These are phyloP conservation scores for Fusarium stilboides DNA, from an alignment of 2,329 filamentous ascomycete species.

Conservation along the genomic window DNA sequence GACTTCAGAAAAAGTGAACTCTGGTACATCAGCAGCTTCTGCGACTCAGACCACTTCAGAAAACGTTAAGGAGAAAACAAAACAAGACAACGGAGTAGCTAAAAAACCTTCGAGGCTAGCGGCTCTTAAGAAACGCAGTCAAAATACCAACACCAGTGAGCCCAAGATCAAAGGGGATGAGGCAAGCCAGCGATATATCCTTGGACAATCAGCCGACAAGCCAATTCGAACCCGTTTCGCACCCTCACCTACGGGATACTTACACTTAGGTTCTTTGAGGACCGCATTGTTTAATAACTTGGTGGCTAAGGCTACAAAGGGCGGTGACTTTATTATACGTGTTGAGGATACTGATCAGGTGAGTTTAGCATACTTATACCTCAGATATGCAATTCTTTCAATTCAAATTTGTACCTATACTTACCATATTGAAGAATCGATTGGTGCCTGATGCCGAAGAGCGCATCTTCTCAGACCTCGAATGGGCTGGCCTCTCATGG, in stretches of 20 bases:
- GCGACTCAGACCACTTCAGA: not conserved
- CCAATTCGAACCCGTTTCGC: constrained; percentile 80
- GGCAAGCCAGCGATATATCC: constrained; percentile 48
- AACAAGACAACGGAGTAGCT: not conserved
- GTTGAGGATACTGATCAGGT: constrained; percentile 97
- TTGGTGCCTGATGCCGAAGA: constrained; percentile 85
- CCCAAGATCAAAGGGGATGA: constrained; percentile 8
- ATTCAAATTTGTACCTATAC: not conserved
- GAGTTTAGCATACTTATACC: constrained; percentile 44
- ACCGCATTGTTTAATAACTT: constrained; percentile 98
- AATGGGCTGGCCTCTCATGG: constrained; percentile 92
- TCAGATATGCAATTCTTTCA: not conserved
- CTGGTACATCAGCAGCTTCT: not conserved
- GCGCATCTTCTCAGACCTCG: constrained; percentile 82
- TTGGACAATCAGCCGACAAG: constrained; percentile 68
- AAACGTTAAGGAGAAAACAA: not conserved
- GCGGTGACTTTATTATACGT: constrained; percentile 90
- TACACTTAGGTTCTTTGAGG: constrained; percentile 91
- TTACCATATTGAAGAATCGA: constrained; percentile 72
- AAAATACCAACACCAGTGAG: not conserved
- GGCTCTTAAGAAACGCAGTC: constrained; percentile 45
- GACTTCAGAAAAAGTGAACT: constrained; percentile 16
- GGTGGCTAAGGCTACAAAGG: constrained; percentile 83
- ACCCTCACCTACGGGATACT: constrained; percentile 92
- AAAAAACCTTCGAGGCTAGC: constrained; percentile 42